phyloP scores from a whole-genome alignment of 1,139 yeast species.

The Nakaseomyces bracarensis region DNA sequence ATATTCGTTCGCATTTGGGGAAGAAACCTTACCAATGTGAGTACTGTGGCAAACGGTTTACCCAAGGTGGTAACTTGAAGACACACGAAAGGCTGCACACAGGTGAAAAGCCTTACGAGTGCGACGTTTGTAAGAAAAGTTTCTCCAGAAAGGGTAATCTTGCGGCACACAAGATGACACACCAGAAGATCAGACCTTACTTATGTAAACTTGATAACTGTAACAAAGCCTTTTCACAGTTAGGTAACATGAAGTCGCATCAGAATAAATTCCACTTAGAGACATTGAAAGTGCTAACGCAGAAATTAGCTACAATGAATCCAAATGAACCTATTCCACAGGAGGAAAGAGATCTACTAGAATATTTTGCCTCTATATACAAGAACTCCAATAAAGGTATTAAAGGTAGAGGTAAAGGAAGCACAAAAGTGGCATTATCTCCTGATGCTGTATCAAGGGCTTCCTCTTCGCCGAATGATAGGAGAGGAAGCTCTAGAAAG shows the following conservation, averaged over 20 bases:
- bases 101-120: slow-evolving; percentile 80
- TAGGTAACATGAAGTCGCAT: slow-evolving; percentile 89
- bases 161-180: slow-evolving; percentile 80
- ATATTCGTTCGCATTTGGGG: slow-evolving; percentile 70
- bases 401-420: slow-evolving; percentile 70
- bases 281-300: slow-evolving; percentile 58
- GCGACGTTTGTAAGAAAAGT: slow-evolving; percentile 65
- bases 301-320: slow-evolving; percentile 49
- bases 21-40: slow-evolving; percentile 72
- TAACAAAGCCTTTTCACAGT: slow-evolving; percentile 78
- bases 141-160: slow-evolving; percentile 87
- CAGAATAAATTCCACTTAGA: slow-evolving; percentile 81
- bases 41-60: slow-evolving; percentile 71
- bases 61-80: slow-evolving; percentile 87
- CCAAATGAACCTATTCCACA: slow-evolving; percentile 44
- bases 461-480: background rate
- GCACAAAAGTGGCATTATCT: slow-evolving; percentile 3
- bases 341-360: slow-evolving; percentile 59
- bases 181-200: slow-evolving; percentile 69
- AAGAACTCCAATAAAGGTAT: slow-evolving; percentile 86
- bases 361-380: slow-evolving; percentile 72
- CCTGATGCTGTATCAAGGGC: slow-evolving; percentile 6
- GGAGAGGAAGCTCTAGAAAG: slow-evolving; percentile 4
- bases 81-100: slow-evolving; percentile 86
- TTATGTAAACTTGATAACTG: slow-evolving; percentile 76